Evolutionary conservation across 108 stramenopile genomes (phyloP).

Genomic region (Nitzschia palea): DNA sequence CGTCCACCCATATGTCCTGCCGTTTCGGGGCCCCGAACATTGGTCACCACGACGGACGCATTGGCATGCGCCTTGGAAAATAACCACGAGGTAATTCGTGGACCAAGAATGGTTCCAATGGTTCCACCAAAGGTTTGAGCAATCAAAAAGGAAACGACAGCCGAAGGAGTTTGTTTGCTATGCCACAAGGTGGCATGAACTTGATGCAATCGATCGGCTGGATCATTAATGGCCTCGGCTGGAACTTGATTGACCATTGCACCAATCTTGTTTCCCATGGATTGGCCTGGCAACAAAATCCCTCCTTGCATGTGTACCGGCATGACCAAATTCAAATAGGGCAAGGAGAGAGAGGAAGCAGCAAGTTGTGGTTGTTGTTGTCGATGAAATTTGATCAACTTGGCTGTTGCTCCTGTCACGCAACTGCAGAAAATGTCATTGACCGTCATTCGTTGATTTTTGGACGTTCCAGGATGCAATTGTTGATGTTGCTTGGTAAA

Average conservation of each 20-base stretch:
- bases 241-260: slow-evolving; percentile 74
- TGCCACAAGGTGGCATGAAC: slow-evolving; percentile 54
- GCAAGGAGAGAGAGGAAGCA: slow-evolving; percentile 9
- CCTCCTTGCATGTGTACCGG: slow-evolving; percentile 86
- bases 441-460: slow-evolving; percentile 51
- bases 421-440: slow-evolving; percentile 87
- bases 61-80: slow-evolving; percentile 67
- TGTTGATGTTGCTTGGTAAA: slow-evolving; percentile 12
- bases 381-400: slow-evolving; percentile 65
- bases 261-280: slow-evolving; percentile 85
- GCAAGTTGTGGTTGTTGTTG: slow-evolving; percentile 10
- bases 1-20: slow-evolving; percentile 71
- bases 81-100: slow-evolving; percentile 10
- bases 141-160: slow-evolving; percentile 52
- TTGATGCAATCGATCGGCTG: slow-evolving; percentile 50
- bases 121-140: slow-evolving; percentile 40
- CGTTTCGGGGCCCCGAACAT: slow-evolving; percentile 62
- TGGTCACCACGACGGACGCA: slow-evolving; percentile 72
- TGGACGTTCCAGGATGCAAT: slow-evolving; percentile 4
- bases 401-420: slow-evolving; percentile 62
- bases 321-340: slow-evolving; percentile 64
- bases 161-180: slow-evolving; percentile 68
- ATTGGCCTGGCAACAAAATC: slow-evolving; percentile 65
- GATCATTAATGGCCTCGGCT: slow-evolving; percentile 39
- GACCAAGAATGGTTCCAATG: slow-evolving; percentile 27